Evolutionary conservation across 139 green algal species (phyloP), one percentile per base, ranked within the genome.

Genomic region (Chlamydomonas applanata): DNA sequence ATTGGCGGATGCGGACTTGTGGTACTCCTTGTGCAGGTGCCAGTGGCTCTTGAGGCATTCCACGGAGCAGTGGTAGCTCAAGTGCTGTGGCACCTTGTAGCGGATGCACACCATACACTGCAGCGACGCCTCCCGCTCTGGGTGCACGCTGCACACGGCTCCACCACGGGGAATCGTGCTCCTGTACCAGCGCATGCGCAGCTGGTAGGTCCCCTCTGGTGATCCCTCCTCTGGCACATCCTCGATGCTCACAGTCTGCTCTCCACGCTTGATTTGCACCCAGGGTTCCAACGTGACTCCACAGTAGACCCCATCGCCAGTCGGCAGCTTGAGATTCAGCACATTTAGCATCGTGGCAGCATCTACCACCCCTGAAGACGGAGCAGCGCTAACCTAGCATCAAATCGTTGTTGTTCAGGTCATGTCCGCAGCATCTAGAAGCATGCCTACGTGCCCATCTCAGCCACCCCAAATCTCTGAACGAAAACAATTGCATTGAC

Each of bases 61-160:
- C 20, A 87, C 65, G 17, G 83, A 89, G 91, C 96, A 99, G 78
- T 98, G 93, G 76, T 97, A 99, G 75, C 78, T 88, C 49, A 92
- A 78, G 90, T 93, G 79, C 80, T 75, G 86, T 34, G 82, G 86
- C n/a, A 91, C 85, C 63, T 88, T 91, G 67, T 79, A 82, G 27
- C 92, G 91, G 52, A 96, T 69, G 84, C 93, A 98, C 7, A 94
- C 73, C 19, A 97, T 83, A 82, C 94, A 98, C 86, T 98, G 94
- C 44, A 98, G 71, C 7, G 79, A 88, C 0, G 95, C 96, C 49
- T 94, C 89, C 46, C 90, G 82, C 24, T 96, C 89, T 1, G 90
- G 87, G 82, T 98, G 95, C 60, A 95, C 83, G 76, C 86, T 94
- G 84, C 93, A 98, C 1, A 96, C 81, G 0, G 82, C 84, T 0